Evolutionary conservation across 768 basidiomycete species (phyloP).

Genomic region (Lepiota subincarnata): DNA sequence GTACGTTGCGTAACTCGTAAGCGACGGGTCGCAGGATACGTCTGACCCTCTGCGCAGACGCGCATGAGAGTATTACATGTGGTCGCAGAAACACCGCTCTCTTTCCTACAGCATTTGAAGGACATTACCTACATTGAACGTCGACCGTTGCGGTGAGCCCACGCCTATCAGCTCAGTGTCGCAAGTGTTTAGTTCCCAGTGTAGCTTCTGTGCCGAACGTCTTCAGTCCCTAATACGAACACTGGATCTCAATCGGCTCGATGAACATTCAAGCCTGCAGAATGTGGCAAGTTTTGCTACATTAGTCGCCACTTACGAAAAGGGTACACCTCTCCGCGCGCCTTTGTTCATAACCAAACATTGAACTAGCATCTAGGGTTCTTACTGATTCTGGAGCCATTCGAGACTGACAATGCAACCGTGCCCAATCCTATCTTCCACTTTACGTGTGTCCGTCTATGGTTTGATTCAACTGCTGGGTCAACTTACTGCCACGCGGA

Average conservation of each 20-base stretch:
- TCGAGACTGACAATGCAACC: constrained; percentile 97
- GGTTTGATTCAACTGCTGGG: constrained; percentile 4
- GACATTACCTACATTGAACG: constrained; percentile 98
- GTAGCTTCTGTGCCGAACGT: constrained; percentile 93
- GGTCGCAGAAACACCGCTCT: constrained; percentile 95
- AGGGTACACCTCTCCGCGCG: constrained; percentile 46
- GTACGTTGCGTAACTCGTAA: constrained; percentile 33
- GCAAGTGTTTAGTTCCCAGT: not conserved
- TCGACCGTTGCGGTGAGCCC: constrained; percentile 75
- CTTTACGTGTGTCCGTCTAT: constrained; percentile 59
- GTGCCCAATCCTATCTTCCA: constrained; percentile 99
- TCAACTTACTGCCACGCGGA: constrained; percentile 16
- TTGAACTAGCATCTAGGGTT: constrained; percentile 57
- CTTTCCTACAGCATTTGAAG: constrained; percentile 96
- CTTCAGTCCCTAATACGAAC: constrained; percentile 92
- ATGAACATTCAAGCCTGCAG: constrained; percentile 89
- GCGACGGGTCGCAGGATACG: not conserved
- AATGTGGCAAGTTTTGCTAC: constrained; percentile 97
- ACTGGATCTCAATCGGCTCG: constrained; percentile 80
- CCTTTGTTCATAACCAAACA: not conserved
- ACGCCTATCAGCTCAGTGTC: not conserved
- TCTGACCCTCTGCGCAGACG: constrained; percentile 49
- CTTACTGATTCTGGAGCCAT: constrained; percentile 93
- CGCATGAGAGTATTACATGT: constrained; percentile 99
- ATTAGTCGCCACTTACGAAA: constrained; percentile 96